A percentile compares a stretch with the other conserved stretches of the same genome.
Conservation (phyloP, 2,329 filamentous ascomycete genomes). For the Didymella pinodella region DNA sequence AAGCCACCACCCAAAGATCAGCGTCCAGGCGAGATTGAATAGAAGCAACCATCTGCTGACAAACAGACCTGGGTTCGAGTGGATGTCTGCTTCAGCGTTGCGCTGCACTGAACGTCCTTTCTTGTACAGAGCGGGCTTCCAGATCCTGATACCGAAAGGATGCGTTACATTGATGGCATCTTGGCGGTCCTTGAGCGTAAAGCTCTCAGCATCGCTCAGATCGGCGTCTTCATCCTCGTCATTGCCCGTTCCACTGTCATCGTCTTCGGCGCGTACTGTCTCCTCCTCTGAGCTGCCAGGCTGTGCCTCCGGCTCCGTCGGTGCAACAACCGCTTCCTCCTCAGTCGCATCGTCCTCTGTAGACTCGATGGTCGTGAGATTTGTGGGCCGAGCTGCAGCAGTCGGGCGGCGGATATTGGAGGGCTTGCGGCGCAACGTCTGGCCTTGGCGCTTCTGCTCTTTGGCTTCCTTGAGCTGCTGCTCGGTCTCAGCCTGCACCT, state of each 20-base stretch:
- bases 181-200: slow-evolving; percentile 95
- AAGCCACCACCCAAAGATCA: slow-evolving; percentile 97
- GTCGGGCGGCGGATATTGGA: slow-evolving; percentile 58
- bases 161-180: slow-evolving; percentile 98
- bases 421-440: slow-evolving; percentile 57
- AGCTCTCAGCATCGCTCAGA: slow-evolving; percentile 93
- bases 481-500: slow-evolving; percentile 62
- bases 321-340: slow-evolving; percentile 43
- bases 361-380: slow-evolving; percentile 60
- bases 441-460: slow-evolving; percentile 33
- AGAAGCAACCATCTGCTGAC: slow-evolving; percentile 85
- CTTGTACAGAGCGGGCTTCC: slow-evolving; percentile 98
- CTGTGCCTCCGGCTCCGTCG: slow-evolving; percentile 36
- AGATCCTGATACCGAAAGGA: slow-evolving; percentile 97
- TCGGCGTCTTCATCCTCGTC: slow-evolving; percentile 69
- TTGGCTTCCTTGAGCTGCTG: slow-evolving; percentile 27
- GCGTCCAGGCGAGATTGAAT: slow-evolving; percentile 89
- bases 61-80: slow-evolving; percentile 87
- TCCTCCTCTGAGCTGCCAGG: slow-evolving; percentile 50
- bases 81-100: slow-evolving; percentile 94
- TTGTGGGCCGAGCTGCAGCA: slow-evolving; percentile 55
- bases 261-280: slow-evolving; percentile 46
- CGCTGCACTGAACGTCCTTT: slow-evolving; percentile 96
- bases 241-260: slow-evolving; percentile 58
- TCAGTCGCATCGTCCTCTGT: slow-evolving; percentile 55